phyloP scores from a whole-genome alignment of 192 early-diverging fungal genomes.

The Oehlia diaphana region DNA sequence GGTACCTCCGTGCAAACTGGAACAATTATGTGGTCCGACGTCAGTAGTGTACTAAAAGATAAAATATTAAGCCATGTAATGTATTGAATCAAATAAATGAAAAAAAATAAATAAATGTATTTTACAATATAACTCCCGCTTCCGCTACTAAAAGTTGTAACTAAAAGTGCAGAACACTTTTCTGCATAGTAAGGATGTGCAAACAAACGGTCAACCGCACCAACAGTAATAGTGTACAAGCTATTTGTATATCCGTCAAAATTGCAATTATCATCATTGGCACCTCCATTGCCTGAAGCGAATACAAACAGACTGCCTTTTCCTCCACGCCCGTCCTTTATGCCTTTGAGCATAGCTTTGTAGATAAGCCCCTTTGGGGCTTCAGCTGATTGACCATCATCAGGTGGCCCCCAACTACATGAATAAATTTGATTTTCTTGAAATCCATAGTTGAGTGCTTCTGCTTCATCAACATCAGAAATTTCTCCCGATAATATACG shows the following conservation, averaged over 20 bases:
- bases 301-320: slow-evolving; percentile 90
- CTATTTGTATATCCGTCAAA: slow-evolving; percentile 96
- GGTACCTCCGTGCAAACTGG: slow-evolving; percentile 84
- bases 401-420: slow-evolving; percentile 94
- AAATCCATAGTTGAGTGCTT: slow-evolving; percentile 84
- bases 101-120: slow-evolving; percentile 1
- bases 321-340: slow-evolving; percentile 79
- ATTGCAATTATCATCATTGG: slow-evolving; percentile 85
- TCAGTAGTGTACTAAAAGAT: slow-evolving; percentile 80
- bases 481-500: slow-evolving; percentile 87
- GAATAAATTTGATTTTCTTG: slow-evolving; percentile 94
- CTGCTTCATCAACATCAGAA: slow-evolving; percentile 92
- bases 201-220: slow-evolving; percentile 77
- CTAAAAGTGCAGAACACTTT: slow-evolving; percentile 83
- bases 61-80: background rate
- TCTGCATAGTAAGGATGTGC: slow-evolving; percentile 87
- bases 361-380: slow-evolving; percentile 77
- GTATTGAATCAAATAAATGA: slow-evolving; percentile 6
- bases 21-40: slow-evolving; percentile 72
- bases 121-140: slow-evolving; percentile 72
- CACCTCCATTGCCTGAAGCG: slow-evolving; percentile 90
- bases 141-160: slow-evolving; percentile 89
- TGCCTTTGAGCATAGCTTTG: slow-evolving; percentile 87
- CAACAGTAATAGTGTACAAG: slow-evolving; percentile 93
- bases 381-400: slow-evolving; percentile 83